Evolutionary conservation across 352 stramenopile genomes (phyloP).

Genomic region (Globisporangium ultimum): DNA sequence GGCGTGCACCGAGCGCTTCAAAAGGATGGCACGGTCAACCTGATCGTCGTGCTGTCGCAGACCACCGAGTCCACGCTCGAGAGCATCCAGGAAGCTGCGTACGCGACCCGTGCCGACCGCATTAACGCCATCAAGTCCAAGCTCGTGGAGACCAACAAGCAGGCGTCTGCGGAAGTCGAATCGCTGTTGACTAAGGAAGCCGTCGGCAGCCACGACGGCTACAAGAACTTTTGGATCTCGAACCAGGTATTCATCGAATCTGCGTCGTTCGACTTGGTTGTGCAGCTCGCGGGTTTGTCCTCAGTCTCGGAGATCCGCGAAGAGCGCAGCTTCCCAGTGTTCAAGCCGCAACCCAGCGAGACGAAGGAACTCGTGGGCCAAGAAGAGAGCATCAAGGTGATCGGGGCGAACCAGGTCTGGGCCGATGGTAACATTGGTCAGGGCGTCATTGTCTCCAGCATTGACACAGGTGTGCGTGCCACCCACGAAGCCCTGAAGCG

Average conservation of each 20-base stretch:
- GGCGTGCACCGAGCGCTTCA: slow-evolving; percentile 26
- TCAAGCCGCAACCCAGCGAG: background rate
- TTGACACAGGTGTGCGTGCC: slow-evolving; percentile 8
- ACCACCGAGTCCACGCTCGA: slow-evolving; percentile 12
- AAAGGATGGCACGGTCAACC: slow-evolving; percentile 25
- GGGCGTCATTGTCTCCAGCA: slow-evolving; percentile 11
- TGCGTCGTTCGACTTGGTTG: background rate
- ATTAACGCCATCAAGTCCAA: slow-evolving; percentile 11
- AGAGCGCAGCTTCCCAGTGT: slow-evolving; percentile 1
- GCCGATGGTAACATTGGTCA: slow-evolving; percentile 3
- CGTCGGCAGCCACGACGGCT: too few species aligned
- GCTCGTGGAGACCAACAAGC: background rate
- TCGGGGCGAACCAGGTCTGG: slow-evolving; percentile 13
- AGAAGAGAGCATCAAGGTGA: slow-evolving; percentile 6
- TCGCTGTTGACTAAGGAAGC: too few species aligned
- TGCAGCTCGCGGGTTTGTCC: background rate
- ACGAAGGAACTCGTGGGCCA: too few species aligned
- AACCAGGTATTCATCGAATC: too few species aligned
- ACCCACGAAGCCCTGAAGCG: slow-evolving; percentile 12
- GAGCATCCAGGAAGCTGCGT: slow-evolving; percentile 17
- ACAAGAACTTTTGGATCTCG: too few species aligned
- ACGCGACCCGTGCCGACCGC: slow-evolving; percentile 12
- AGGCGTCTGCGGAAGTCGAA: background rate
- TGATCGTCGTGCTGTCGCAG: slow-evolving; percentile 31
- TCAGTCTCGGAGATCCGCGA: slow-evolving; percentile 8